These are phyloP conservation scores for Selenicereus undatus DNA, from an alignment of 148 eudicot genomes.

Conservation along the genomic window DNA sequence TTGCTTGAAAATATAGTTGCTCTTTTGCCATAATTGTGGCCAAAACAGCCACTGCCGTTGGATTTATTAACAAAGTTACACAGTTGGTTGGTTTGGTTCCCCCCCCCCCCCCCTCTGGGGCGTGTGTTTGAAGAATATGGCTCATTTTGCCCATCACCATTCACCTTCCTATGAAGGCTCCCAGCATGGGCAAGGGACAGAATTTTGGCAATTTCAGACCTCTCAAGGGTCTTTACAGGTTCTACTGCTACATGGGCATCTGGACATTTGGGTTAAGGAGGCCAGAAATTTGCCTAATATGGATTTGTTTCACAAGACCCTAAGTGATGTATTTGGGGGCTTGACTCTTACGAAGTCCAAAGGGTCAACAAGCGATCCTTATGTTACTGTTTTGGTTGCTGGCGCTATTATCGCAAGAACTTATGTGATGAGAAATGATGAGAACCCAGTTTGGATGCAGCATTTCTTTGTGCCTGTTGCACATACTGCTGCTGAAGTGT, in stretches of 20 bases:
- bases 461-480: slow-evolving; percentile 72
- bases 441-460: slow-evolving; percentile 75
- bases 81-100: background rate
- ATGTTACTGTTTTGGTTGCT: slow-evolving; percentile 58
- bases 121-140: slow-evolving; percentile 28
- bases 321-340: slow-evolving; percentile 36
- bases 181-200: slow-evolving; percentile 48
- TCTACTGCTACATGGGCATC: slow-evolving; percentile 68
- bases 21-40: background rate
- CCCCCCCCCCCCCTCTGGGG: no score
- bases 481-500: slow-evolving; percentile 62
- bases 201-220: slow-evolving; percentile 50
- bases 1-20: background rate
- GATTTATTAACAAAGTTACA: background rate
- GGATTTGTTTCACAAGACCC: slow-evolving; percentile 60
- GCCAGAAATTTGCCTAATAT: slow-evolving; percentile 84
- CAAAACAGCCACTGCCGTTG: background rate
- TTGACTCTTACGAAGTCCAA: slow-evolving; percentile 22
- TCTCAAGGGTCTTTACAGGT: slow-evolving; percentile 55
- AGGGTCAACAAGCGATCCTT: slow-evolving; percentile 71
- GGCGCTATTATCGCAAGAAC: slow-evolving; percentile 64
- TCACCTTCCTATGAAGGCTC: slow-evolving; percentile 27
- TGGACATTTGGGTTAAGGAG: slow-evolving; percentile 79
- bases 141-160: slow-evolving; percentile 27
- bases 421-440: slow-evolving; percentile 53